A percentile compares a stretch with the other conserved stretches of the same genome.
These are phyloP conservation scores for Orychophragmus violaceus DNA, from an alignment of 345 rosid species.

Conservation along the genomic window DNA sequence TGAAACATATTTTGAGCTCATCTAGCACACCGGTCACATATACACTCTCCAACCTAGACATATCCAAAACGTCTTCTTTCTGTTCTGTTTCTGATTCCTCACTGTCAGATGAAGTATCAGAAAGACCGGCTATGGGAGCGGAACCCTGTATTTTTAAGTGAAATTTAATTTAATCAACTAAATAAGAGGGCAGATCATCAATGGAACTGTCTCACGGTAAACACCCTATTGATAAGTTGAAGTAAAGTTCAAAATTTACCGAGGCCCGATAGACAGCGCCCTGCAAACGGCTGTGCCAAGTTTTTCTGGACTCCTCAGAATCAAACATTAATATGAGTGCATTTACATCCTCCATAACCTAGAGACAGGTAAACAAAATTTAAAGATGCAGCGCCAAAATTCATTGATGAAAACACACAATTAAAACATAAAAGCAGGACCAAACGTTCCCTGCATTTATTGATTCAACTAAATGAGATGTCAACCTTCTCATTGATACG, in stretches of 20 bases:
- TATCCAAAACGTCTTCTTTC: conserved; percentile 37
- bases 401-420: conserved; percentile 4
- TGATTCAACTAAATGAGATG: conserved; percentile 9
- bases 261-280: conserved; percentile 86
- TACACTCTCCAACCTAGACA: conserved; percentile 49
- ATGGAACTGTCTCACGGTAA: background rate
- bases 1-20: conserved; percentile 76
- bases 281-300: conserved; percentile 84
- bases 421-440: conserved; percentile 14
- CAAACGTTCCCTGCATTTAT: conserved; percentile 9
- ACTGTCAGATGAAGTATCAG: conserved; percentile 82
- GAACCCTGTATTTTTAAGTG: conserved; percentile 48
- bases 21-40: conserved; percentile 85
- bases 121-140: conserved; percentile 71
- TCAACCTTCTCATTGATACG: conserved; percentile 54
- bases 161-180: conserved; percentile 1
- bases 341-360: conserved; percentile 85
- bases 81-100: conserved; percentile 65
- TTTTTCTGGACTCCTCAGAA: conserved; percentile 58
- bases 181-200: background rate
- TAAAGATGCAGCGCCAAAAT: background rate
- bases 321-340: conserved; percentile 68
- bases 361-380: background rate
- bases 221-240: conserved; percentile 2
- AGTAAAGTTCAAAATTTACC: conserved; percentile 36